Conservation (phyloP, 2,329 filamentous ascomycete genomes). For the Nothophoma quercina region DNA sequence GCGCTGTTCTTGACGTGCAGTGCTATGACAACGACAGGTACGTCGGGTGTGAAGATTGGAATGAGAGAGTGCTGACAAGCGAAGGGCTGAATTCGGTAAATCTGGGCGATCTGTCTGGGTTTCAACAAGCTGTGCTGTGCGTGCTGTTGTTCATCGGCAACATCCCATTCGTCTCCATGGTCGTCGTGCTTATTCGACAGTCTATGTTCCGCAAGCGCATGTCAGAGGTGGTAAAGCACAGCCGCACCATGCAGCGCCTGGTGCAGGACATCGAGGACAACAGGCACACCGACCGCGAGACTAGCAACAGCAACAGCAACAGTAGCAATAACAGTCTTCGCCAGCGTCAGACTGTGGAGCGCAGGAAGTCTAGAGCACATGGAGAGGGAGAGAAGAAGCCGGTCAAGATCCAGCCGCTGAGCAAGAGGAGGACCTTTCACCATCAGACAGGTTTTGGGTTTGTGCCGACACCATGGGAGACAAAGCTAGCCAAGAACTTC, state of each 20-base stretch:
- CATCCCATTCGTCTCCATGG: slow-evolving; percentile 41
- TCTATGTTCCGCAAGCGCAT: slow-evolving; percentile 37
- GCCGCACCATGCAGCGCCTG: slow-evolving; percentile 32
- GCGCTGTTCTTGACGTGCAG: slow-evolving; percentile 39
- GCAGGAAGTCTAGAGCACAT: background rate
- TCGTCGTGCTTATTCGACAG: slow-evolving; percentile 38
- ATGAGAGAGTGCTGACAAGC: background rate
- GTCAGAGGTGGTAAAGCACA: slow-evolving; percentile 37
- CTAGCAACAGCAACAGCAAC: slow-evolving; percentile 10
- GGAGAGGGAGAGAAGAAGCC: background rate
- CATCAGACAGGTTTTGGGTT: slow-evolving; percentile 39
- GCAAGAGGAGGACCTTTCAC: slow-evolving; percentile 30
- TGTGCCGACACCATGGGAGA: slow-evolving; percentile 44
- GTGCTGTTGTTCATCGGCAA: slow-evolving; percentile 40
- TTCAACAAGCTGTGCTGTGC: slow-evolving; percentile 39
- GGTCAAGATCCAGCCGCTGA: slow-evolving; percentile 21
- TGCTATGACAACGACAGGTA: slow-evolving; percentile 44
- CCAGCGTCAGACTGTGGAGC: slow-evolving; percentile 7
- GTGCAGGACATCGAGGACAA: slow-evolving; percentile 36
- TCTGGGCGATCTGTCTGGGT: slow-evolving; percentile 32
- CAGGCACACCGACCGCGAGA: slow-evolving; percentile 6
- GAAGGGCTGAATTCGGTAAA: slow-evolving; percentile 39
- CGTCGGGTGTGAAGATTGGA: background rate
- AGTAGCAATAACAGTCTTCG: slow-evolving; percentile 16
- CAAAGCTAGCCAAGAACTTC: slow-evolving; percentile 29